These are phyloP conservation scores for Taxawa tesnikishii DNA, from an alignment of 2,329 filamentous ascomycete genomes.

Conservation along the genomic window DNA sequence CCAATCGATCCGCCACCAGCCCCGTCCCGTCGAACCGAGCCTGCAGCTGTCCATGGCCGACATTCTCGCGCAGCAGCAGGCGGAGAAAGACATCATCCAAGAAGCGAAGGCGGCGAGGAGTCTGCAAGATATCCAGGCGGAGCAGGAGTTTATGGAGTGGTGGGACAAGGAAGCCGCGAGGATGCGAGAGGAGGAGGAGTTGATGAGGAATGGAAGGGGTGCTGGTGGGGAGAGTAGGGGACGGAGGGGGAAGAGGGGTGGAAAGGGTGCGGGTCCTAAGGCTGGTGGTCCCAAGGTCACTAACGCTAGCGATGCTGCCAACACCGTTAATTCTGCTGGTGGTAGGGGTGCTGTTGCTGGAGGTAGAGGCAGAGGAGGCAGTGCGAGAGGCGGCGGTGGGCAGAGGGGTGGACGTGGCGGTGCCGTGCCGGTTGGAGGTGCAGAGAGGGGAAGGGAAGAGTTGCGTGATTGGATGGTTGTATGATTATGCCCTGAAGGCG, in stretches of 20 bases:
- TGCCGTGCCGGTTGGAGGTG: too few species aligned
- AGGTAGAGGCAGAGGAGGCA: background rate
- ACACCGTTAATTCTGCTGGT: background rate
- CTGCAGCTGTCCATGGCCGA: slow-evolving; percentile 69
- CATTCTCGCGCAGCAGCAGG: slow-evolving; percentile 77
- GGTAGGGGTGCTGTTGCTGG: background rate
- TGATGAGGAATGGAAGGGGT: slow-evolving; percentile 4
- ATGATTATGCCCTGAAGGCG: too few species aligned
- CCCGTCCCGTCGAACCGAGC: slow-evolving; percentile 49
- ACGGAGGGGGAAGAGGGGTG: slow-evolving; percentile 12
- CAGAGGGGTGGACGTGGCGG: too few species aligned
- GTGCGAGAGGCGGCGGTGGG: too few species aligned
- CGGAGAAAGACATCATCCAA: slow-evolving; percentile 68
- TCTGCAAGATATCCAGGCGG: slow-evolving; percentile 87
- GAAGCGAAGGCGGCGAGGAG: slow-evolving; percentile 86
- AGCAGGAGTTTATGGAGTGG: slow-evolving; percentile 95
- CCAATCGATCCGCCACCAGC: slow-evolving; percentile 38
- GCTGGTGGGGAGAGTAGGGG: background rate
- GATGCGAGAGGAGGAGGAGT: slow-evolving; percentile 27
- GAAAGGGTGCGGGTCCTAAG: slow-evolving; percentile 14
- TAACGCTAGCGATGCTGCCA: background rate
- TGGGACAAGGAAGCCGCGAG: slow-evolving; percentile 77
- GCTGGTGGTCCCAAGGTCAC: background rate
- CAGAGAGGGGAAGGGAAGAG: too few species aligned
- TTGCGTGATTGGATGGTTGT: too few species aligned